Conservation (phyloP, 1,139 yeast genomes). For the Hanseniaspora sp. region DNA sequence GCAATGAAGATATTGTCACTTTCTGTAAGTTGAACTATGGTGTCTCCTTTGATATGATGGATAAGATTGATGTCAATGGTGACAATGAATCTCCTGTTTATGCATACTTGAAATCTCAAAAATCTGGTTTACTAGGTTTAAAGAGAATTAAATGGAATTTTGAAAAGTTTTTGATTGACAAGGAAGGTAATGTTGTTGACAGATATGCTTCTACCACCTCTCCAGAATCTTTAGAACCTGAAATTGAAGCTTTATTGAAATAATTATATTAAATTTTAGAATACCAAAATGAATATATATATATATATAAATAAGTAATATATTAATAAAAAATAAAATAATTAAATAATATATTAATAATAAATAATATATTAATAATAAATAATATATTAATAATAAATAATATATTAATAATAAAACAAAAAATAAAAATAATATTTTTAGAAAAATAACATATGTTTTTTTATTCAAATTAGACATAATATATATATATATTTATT, state of each 20-base stretch:
- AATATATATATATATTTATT: background rate
- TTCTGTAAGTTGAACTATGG: slow-evolving; percentile 62
- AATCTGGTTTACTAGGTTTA: slow-evolving; percentile 60
- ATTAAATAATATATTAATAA: background rate
- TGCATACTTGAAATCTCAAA: slow-evolving; percentile 51
- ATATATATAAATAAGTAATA: background rate
- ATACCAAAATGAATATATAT: background rate
- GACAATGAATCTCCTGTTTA: slow-evolving; percentile 68
- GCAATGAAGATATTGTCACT: slow-evolving; percentile 50
- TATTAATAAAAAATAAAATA: background rate
- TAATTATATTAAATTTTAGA: no score
- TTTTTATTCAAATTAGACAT: background rate
- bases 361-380: background rate
- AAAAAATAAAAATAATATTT: background rate
- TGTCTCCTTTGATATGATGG: slow-evolving; percentile 79
- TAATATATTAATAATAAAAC: background rate
- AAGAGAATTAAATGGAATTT: slow-evolving; percentile 88
- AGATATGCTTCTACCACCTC: slow-evolving; percentile 61
- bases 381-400: no score
- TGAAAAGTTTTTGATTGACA: slow-evolving; percentile 74
- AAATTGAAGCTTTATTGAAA: slow-evolving; percentile 38
- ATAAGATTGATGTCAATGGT: slow-evolving; percentile 86
- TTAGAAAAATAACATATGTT: background rate
- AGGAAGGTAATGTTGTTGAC: slow-evolving; percentile 57
- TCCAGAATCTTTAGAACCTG: slow-evolving; percentile 47